These are phyloP conservation scores for Garcia nutans DNA, from an alignment of 345 rosid species.

Conservation along the genomic window DNA sequence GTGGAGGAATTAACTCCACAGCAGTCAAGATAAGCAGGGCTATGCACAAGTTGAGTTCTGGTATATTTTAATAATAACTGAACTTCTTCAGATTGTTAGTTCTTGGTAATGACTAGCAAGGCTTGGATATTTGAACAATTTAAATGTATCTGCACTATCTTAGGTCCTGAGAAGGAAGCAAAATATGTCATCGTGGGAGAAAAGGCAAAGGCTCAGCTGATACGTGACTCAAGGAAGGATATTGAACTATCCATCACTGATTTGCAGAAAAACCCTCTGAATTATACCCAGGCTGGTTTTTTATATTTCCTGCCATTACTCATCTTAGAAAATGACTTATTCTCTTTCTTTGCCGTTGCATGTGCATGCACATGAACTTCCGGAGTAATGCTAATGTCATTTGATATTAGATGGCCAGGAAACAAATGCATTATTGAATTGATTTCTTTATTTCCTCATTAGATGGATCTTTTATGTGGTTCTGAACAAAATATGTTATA, in stretches of 20 bases:
- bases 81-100: neutral
- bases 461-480: neutral
- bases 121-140: constrained; percentile 6
- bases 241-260: constrained; percentile 63
- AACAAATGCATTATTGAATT: neutral
- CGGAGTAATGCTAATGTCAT: neutral
- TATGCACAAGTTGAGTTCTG: constrained; percentile 60
- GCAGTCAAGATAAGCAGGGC: constrained; percentile 81
- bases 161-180: constrained; percentile 87
- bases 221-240: constrained; percentile 82
- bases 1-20: constrained; percentile 98
- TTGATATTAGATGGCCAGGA: neutral
- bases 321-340: neutral
- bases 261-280: constrained; percentile 86
- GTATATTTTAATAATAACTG: constrained; percentile 35
- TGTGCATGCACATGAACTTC: neutral
- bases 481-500: neutral
- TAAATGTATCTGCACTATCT: constrained; percentile 17
- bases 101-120: neutral
- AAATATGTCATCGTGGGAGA: constrained; percentile 87
- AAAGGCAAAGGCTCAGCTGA: constrained; percentile 78
- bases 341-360: neutral
- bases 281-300: constrained; percentile 72
- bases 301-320: constrained; percentile 5
- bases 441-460: neutral